A percentile compares a stretch with the other conserved stretches of the same genome.
phyloP scores from a whole-genome alignment of 208 protist species.

The Wallacemonas sp. region DNA sequence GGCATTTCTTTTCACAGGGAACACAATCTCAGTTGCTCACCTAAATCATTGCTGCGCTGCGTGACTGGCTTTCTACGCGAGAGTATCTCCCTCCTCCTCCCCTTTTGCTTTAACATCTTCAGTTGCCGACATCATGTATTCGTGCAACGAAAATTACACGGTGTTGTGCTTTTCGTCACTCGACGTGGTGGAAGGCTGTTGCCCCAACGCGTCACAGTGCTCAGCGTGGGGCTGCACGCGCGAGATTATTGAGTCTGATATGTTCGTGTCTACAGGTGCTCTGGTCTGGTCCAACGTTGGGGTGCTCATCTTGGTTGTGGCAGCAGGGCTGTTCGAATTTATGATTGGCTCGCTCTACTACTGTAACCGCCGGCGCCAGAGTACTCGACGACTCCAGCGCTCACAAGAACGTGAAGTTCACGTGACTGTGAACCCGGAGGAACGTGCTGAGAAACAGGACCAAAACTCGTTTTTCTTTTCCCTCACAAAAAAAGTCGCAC shows the following conservation, averaged over 20 bases:
- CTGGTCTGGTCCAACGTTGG: slow-evolving; percentile 31
- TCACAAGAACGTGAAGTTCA: slow-evolving; percentile 20
- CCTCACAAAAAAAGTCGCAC: background rate
- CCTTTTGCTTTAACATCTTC: too few relatives aligned
- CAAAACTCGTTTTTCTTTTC: background rate
- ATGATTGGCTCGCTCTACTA: slow-evolving; percentile 30
- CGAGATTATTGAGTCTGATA: slow-evolving; percentile 10
- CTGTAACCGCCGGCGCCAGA: slow-evolving; percentile 24
- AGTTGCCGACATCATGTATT: background rate
- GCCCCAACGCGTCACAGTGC: slow-evolving; percentile 13
- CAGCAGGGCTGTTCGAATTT: slow-evolving; percentile 29
- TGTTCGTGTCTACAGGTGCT: slow-evolving; percentile 36
- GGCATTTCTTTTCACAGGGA: too few relatives aligned
- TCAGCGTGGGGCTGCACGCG: slow-evolving; percentile 32
- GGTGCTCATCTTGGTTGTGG: slow-evolving; percentile 31
- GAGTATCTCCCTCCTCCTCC: too few relatives aligned
- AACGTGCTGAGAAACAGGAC: background rate
- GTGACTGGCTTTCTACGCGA: too few relatives aligned
- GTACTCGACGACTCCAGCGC: slow-evolving; percentile 26
- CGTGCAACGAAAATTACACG: slow-evolving; percentile 7
- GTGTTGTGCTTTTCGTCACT: slow-evolving; percentile 11
- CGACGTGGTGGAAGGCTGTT: slow-evolving; percentile 8
- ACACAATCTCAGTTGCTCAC: too few relatives aligned
- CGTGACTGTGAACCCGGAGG: slow-evolving; percentile 30
- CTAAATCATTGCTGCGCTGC: too few relatives aligned